Percentiles rank a stretch among this genome's conserved stretches.
These are phyloP conservation scores for Pestalotiopsis sp. DNA, from an alignment of 2,329 filamentous ascomycete genomes.

Conservation along the genomic window DNA sequence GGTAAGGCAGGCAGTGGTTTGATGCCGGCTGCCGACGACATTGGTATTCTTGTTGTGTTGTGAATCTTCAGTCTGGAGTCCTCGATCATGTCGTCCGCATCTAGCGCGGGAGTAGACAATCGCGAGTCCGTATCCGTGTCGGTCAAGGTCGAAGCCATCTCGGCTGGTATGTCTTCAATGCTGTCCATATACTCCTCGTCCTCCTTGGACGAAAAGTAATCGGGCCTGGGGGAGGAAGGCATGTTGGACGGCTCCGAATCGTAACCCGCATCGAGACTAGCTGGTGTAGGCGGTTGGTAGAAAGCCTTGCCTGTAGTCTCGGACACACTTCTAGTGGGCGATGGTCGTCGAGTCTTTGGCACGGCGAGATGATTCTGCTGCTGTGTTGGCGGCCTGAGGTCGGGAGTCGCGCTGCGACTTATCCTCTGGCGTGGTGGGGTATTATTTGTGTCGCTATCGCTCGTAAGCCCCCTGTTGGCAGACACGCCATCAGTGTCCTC, in stretches of 20 bases:
- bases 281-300: conserved; percentile 28
- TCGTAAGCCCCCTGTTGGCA: neutral
- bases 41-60: conserved; percentile 19
- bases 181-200: neutral
- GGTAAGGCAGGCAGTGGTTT: conserved; percentile 48
- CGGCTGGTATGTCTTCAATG: neutral
- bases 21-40: conserved; percentile 28
- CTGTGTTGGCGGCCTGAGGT: neutral
- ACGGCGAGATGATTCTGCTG: conserved; percentile 1
- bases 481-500: conserved; percentile 1
- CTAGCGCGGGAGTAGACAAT: neutral
- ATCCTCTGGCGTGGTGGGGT: neutral
- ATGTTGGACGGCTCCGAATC: conserved; percentile 34
- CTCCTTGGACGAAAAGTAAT: conserved; percentile 25
- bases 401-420: conserved; percentile 9
- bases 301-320: conserved; percentile 21
- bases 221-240: conserved; percentile 15
- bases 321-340: conserved; percentile 24
- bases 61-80: neutral
- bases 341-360: conserved; percentile 15
- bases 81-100: neutral
- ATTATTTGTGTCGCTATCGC: conserved; percentile 1
- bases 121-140: conserved; percentile 1
- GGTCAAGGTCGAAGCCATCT: conserved; percentile 1
- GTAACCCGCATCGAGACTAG: conserved; percentile 30